Base-by-base conservation (phyloP, 2,329 filamentous ascomycete species). In the Thielaviopsis punctulata region DNA sequence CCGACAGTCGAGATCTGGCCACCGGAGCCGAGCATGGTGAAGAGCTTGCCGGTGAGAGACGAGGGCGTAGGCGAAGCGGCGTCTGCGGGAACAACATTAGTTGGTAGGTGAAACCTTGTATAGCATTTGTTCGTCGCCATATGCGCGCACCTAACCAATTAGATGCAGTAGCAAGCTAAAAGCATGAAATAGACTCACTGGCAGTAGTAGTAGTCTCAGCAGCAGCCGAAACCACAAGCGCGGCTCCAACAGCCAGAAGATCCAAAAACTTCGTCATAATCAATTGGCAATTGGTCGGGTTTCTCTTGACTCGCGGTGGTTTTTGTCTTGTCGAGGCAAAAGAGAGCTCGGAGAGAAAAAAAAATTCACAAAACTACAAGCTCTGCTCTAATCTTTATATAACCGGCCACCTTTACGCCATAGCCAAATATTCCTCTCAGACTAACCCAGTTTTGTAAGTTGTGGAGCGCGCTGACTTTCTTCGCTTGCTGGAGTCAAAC, bases 1-100 rank as follows among this genome's bases (percentile, higher is more conserved):
- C 64, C 67, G 45, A 73, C 72, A 46, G 68, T 65, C 45, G 69
- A 71, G 55, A 75, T 72, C 49, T 52, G 46, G 43, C 51, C 52
- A 5, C 54, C 51, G 44, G 45, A 27, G 24, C 53, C 53, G 15
- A 55, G 41, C 27, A 49, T 48, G 25, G 43, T 23, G 39, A 55
- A 46, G 25, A 55, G 19, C 23, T 44, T 47, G 19, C 44, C 41
- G 27, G 41, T 21, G 7, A 55, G 22, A 24, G 53, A 52, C 10
- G 15, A 18, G n/a, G 51, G 41, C 3, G 53, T 55, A 21, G 47
- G 53, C 41, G 45, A 46, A 19, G 50, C 27, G 21, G 48, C 49
- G 41, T 44, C 48, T 27, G 19, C 19, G 8, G 13, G 30, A 15
- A 41, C 3, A 15, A 3, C 9, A 18, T 41, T 41, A 41, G 36